Base-by-base conservation (phyloP, 2,329 filamentous ascomycete species). In the Fusarium sublunatum region DNA sequence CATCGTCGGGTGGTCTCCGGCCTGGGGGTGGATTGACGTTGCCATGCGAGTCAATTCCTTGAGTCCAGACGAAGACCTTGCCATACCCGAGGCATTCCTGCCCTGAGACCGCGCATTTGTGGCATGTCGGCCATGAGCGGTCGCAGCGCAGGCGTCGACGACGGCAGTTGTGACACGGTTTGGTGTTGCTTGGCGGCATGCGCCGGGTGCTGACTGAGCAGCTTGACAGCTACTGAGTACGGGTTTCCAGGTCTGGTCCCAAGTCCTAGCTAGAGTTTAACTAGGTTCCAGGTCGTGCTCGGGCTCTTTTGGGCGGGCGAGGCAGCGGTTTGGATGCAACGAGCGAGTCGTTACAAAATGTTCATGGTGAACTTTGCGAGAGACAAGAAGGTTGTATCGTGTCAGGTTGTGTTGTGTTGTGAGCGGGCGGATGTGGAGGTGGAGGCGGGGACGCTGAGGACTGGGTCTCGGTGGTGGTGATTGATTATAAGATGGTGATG, bases 1-100 rank as follows among this genome's bases (percentile, higher is more conserved):
- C 53, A 52, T 70, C 64, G 55, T 69, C 65, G 53, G 56, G 54
- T 13, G 53, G 44, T 51, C 63, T 67, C 57, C 62, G 58, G 41
- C 58, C 64, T 50, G 73, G 61, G 59, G 72, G 64, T 50, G 75
- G 70, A 63, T 75, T 74, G 70, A 78, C 77, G 64, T 81, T 83
- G 26, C 82, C 82, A 10, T 79, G 76, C 40, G 80, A 76, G 41
- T 83, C 81, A 54, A 83, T 81, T 49, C 80, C 80, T 54, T 81
- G 77, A 50, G 85, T 83, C 86, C 86, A 89, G 55, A 86, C 80
- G 64, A 87, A 83, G 42, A 88, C 74, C 69, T 82, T 83, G 58
- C 83, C 85, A 73, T 88, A 88, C 35, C 86, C 86, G 59, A 86
- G 81, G 76, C 86, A 89, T 66, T 84, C 79, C 71, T 84, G 78